Evolutionary conservation across 257 asterid genomes (phyloP), one percentile per base, ranked within the genome.

Genomic region (Fraxinus pennsylvanica): DNA sequence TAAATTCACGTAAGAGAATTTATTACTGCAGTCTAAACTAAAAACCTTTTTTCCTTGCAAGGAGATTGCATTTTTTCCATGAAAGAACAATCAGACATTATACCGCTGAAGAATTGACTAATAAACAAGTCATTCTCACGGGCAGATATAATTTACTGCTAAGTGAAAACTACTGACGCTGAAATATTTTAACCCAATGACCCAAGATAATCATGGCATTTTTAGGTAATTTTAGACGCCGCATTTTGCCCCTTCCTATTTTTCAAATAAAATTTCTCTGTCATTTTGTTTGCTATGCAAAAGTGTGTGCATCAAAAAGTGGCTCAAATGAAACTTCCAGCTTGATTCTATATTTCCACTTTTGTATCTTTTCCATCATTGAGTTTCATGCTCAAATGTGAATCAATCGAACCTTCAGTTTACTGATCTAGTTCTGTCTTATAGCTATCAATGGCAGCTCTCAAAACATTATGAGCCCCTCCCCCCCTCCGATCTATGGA

Each of bases 21-120:
- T 21, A 22, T 76, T 76, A 76, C 78, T 27, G 41, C 68, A 68
- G 21, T 57, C 78, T 36, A 68, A 57, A 68, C 1, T n/a, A 19
- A 68, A 13, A 1, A 67, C 52, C 6, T 38, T 10, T 41, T 33
- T 17, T 38, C 29, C 69, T 59, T 50, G 29, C 66, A 57, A 57
- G 27, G 66, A 57, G 27, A 6, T 57, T 1, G 12, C 66, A 8
- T 57, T 17, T 54, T 54, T 57, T 54, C 65, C n/a, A 19, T 19
- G 5, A 19, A 54, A 5, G 27, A 39, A 19, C 12, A 57, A 57
- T 5, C 66, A 57, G 13, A 54, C 9, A n/a, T 57, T 57, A 6
- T 57, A n/a, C 66, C 8, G 27, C 27, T n/a, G 3, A n/a, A 57
- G 29, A n/a, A n/a, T 52, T 57, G 66, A 57, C 66, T 17, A 57